phyloP scores from a whole-genome alignment of 2,329 filamentous ascomycete species.

The Xylaria sp. region DNA sequence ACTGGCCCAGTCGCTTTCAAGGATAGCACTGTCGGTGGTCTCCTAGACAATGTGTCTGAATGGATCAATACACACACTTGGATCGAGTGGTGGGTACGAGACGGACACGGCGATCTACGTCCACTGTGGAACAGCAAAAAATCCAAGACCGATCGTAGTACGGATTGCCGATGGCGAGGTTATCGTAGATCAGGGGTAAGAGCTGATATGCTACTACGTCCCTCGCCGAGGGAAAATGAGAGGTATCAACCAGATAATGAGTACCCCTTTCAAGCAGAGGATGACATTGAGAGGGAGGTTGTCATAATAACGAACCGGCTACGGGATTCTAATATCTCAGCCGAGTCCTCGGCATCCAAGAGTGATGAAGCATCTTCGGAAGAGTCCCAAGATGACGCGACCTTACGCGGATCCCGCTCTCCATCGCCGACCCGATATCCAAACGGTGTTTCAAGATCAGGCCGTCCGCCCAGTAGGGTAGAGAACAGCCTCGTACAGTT shows the following conservation, averaged over 20 bases:
- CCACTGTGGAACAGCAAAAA: slow-evolving; percentile 45
- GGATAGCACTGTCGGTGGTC: slow-evolving; percentile 43
- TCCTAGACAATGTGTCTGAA: slow-evolving; percentile 45
- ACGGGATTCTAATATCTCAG: not conserved
- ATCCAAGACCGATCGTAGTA: not conserved
- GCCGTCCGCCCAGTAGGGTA: not conserved
- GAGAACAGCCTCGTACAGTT: not conserved
- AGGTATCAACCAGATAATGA: not conserved
- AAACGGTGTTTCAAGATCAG: not conserved
- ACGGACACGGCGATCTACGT: slow-evolving; percentile 47
- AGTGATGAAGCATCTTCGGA: not conserved
- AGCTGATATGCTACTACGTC: not conserved
- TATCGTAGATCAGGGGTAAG: not conserved
- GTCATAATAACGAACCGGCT: not conserved
- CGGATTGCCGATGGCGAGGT: not conserved
- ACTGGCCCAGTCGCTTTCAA: slow-evolving; percentile 34
- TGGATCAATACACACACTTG: slow-evolving; percentile 51
- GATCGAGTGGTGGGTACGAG: slow-evolving; percentile 51
- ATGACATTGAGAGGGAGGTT: not conserved
- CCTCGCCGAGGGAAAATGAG: not conserved
- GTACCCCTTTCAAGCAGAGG: not conserved
- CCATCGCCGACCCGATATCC: not conserved
- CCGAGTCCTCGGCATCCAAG: not conserved
- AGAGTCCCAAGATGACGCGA: not conserved
- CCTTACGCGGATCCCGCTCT: not conserved